Conservation (phyloP, 371 early-diverging fungal species). For the Lichtheimia ornata region DNA sequence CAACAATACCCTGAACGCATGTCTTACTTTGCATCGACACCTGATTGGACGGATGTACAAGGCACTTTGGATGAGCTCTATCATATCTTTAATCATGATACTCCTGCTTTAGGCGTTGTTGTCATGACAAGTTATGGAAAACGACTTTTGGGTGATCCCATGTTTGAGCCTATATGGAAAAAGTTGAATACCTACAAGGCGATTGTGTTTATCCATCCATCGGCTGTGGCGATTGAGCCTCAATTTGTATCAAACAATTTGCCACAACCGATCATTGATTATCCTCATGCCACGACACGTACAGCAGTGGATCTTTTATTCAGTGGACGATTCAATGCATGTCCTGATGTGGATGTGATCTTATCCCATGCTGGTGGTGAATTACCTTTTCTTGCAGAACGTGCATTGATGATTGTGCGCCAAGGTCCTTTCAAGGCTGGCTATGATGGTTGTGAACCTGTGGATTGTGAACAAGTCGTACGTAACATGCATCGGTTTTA, state of each 20-base stretch:
- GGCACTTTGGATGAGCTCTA: conserved; percentile 13
- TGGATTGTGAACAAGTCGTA: background rate
- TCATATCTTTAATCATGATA: conserved; percentile 10
- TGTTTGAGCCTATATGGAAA: conserved; percentile 15
- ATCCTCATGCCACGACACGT: conserved; percentile 14
- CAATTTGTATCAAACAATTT: conserved; percentile 1
- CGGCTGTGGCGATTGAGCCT: background rate
- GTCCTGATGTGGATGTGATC: conserved; percentile 11
- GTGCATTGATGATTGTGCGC: no score
- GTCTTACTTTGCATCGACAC: conserved; percentile 10
- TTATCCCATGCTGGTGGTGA: conserved; percentile 6
- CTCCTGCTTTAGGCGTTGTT: conserved; percentile 5
- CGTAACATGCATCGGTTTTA: background rate
- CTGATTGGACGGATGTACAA: conserved; percentile 12
- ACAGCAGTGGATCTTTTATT: conserved; percentile 13
- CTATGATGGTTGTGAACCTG: no score
- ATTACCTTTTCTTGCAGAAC: background rate
- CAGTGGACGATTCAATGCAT: conserved; percentile 6
- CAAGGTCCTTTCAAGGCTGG: no score
- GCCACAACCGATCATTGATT: conserved; percentile 12
- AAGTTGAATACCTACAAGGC: conserved; percentile 14
- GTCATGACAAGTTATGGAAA: conserved; percentile 5
- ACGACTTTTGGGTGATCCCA: conserved; percentile 4
- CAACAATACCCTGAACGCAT: background rate
- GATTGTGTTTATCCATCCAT: conserved; percentile 15